Percentiles rank a stretch among this genome's conserved stretches.
Evolutionary conservation across 805 yeast genomes (phyloP).

Genomic region (Kregervanrija pseudodelftensis): DNA sequence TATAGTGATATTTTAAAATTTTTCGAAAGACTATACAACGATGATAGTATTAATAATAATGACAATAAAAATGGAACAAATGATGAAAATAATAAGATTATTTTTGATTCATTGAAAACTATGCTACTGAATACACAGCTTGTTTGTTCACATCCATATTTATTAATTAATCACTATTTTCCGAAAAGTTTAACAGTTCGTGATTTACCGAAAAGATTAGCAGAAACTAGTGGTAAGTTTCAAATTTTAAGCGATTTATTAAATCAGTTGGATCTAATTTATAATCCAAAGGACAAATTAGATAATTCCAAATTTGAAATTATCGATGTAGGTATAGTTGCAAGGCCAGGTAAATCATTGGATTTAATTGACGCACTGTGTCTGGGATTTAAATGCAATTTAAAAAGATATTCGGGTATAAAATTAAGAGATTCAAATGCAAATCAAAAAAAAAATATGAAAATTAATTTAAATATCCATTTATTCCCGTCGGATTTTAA

Average conservation of each 20-base stretch:
- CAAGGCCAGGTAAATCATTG: conserved; percentile 59
- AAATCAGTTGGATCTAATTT: conserved; percentile 38
- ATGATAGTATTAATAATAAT: conserved; percentile 18
- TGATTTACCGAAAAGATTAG: conserved; percentile 63
- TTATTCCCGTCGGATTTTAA: conserved; percentile 33
- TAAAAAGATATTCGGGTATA: conserved; percentile 57
- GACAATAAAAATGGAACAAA: neutral
- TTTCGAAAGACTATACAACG: conserved; percentile 49
- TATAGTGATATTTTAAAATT: conserved; percentile 85
- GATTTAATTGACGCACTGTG: conserved; percentile 71
- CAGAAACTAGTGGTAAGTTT: conserved; percentile 82
- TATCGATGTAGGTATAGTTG: conserved; percentile 60
- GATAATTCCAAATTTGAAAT: conserved; percentile 8
- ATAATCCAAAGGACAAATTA: conserved; percentile 17
- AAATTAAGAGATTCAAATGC: conserved; percentile 41
- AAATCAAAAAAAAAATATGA: conserved; percentile 16
- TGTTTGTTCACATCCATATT: conserved; percentile 84
- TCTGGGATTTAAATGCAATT: conserved; percentile 50
- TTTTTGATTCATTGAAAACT: conserved; percentile 68
- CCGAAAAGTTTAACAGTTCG: conserved; percentile 71
- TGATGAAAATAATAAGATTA: conserved; percentile 33
- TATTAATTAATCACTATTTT: conserved; percentile 75
- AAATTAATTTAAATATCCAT: conserved; percentile 28
- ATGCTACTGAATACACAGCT: conserved; percentile 69
- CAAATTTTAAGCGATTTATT: conserved; percentile 59